Conservation (phyloP, 2,329 filamentous ascomycete species). For the Endoconidiophora polonica region DNA sequence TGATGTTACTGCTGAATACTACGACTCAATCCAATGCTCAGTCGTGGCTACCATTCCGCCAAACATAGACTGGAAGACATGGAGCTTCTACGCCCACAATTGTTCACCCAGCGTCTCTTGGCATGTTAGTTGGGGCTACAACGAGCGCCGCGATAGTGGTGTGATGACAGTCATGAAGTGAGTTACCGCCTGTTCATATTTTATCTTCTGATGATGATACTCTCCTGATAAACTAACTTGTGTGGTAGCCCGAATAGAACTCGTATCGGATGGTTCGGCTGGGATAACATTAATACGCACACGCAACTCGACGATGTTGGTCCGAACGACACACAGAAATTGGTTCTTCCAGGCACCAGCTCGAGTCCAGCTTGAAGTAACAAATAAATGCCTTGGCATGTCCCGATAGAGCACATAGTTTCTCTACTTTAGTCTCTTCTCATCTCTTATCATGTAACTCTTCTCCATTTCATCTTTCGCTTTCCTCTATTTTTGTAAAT, state of each 20-base stretch:
- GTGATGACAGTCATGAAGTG: slow-evolving; percentile 21
- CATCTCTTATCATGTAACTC: too few relatives aligned
- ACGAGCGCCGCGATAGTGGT: slow-evolving; percentile 17
- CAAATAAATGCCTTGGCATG: neutral
- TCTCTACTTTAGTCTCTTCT: neutral
- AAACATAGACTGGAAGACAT: slow-evolving; percentile 13
- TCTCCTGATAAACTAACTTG: neutral
- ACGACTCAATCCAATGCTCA: slow-evolving; percentile 13
- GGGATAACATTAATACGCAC: slow-evolving; percentile 15
- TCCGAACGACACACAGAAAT: slow-evolving; percentile 13
- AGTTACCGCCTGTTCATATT: slow-evolving; percentile 9
- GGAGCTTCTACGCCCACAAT: slow-evolving; percentile 16
- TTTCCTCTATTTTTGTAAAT: too few relatives aligned
- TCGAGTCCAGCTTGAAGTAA: neutral
- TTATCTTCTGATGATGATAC: neutral
- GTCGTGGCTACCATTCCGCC: slow-evolving; percentile 10
- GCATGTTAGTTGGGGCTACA: slow-evolving; percentile 21
- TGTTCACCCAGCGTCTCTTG: slow-evolving; percentile 17
- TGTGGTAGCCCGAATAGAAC: slow-evolving; percentile 7
- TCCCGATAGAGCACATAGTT: neutral
- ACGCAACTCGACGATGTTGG: slow-evolving; percentile 14
- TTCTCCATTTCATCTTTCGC: too few relatives aligned
- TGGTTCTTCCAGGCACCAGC: neutral
- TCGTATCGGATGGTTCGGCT: slow-evolving; percentile 18
- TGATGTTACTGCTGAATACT: slow-evolving; percentile 2